These are phyloP conservation scores for Sideroxylon spinosum DNA, from an alignment of 179 eudicot genomes.

Conservation along the genomic window DNA sequence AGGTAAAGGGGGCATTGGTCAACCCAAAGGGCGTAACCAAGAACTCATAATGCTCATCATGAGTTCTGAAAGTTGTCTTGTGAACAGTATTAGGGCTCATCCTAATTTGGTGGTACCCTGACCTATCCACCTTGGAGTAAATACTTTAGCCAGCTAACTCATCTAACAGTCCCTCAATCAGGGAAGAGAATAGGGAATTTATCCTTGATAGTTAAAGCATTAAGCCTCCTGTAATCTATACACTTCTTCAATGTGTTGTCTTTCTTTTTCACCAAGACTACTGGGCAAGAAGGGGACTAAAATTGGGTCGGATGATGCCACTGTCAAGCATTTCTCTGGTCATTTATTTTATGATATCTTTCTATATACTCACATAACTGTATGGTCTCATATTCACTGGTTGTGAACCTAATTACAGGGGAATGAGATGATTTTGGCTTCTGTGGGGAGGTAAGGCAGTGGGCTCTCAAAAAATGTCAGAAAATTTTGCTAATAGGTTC, in stretches of 20 bases:
- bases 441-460: background rate
- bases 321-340: background rate
- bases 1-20: slow-evolving; percentile 6
- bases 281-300: background rate
- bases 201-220: background rate
- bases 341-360: background rate
- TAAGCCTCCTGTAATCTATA: background rate
- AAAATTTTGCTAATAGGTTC: no score
- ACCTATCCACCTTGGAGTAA: background rate
- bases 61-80: slow-evolving; percentile 7
- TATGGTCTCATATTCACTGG: background rate
- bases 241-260: background rate
- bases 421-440: background rate
- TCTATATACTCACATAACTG: background rate
- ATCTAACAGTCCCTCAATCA: background rate
- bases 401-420: background rate
- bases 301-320: background rate
- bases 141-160: background rate
- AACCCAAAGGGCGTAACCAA: slow-evolving; percentile 11
- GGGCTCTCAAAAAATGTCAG: background rate
- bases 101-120: slow-evolving; percentile 7
- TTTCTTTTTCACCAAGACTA: slow-evolving; percentile 2
- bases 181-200: slow-evolving; percentile 9
- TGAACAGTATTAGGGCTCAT: background rate
- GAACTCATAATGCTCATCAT: background rate